These are phyloP conservation scores for Oenanthe javanica DNA, from an alignment of 140 eudicot species.

Conservation along the genomic window DNA sequence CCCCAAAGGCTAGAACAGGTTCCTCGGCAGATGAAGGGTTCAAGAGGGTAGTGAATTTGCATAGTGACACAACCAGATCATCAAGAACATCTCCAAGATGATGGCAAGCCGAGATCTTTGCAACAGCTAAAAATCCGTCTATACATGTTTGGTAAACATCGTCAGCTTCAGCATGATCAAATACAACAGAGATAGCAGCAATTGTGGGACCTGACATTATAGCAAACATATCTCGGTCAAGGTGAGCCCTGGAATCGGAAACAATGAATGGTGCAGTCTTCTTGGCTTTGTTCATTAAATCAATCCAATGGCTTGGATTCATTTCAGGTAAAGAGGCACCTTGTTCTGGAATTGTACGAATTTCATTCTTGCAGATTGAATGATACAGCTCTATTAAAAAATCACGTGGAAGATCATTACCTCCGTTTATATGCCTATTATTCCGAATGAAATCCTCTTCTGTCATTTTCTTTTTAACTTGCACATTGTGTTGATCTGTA, in stretches of 20 bases:
- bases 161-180: slow-evolving; percentile 1
- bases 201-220: slow-evolving; percentile 9
- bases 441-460: slow-evolving; percentile 4
- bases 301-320: slow-evolving; percentile 3
- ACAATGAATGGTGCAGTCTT: background rate
- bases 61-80: slow-evolving; percentile 5
- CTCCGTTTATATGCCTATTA: slow-evolving; percentile 7
- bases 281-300: slow-evolving; percentile 5
- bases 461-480: slow-evolving; percentile 6
- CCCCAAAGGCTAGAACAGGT: slow-evolving; percentile 5
- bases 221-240: slow-evolving; percentile 7
- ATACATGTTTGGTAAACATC: background rate
- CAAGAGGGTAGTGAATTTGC: slow-evolving; percentile 2
- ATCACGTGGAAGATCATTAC: slow-evolving; percentile 7
- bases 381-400: slow-evolving; percentile 1
- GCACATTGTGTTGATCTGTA: slow-evolving; percentile 7
- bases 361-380: slow-evolving; percentile 1
- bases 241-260: background rate
- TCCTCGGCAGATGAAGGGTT: background rate
- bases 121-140: slow-evolving; percentile 2
- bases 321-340: background rate
- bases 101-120: slow-evolving; percentile 8
- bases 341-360: slow-evolving; percentile 2
- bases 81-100: slow-evolving; percentile 1
- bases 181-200: slow-evolving; percentile 3